Conservation (phyloP, 129 eudicot genomes). For the Centella asiatica region DNA sequence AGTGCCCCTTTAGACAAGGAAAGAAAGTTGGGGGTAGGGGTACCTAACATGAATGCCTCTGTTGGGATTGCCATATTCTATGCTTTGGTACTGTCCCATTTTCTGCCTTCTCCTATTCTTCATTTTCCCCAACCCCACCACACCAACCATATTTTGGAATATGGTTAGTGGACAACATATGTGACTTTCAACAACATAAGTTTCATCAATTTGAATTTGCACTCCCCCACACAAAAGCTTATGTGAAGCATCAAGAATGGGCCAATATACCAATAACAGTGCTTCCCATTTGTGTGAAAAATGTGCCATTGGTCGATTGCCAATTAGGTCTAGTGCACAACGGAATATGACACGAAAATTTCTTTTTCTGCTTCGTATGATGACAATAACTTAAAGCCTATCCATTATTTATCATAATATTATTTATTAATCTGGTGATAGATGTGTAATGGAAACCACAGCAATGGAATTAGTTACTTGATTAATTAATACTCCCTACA, state of each 20-base stretch:
- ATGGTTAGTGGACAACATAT: not conserved
- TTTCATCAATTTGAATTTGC: conserved; percentile 1
- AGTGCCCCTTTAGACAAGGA: conserved; percentile 22
- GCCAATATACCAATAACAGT: not conserved
- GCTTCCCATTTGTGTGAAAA: not conserved
- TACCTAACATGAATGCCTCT: conserved; percentile 6
- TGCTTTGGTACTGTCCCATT: conserved; percentile 15
- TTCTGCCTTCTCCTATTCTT: not conserved
- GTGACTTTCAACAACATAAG: not conserved
- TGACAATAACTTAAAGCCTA: conserved; percentile 1
- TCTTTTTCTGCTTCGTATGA: not conserved
- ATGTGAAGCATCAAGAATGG: not conserved
- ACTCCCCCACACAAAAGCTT: not conserved
- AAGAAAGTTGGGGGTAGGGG: conserved; percentile 20
- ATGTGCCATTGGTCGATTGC: conserved; percentile 11
- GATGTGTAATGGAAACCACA: conserved; percentile 1
- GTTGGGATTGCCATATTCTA: conserved; percentile 13
- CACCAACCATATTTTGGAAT: not conserved
- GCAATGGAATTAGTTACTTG: conserved; percentile 4
- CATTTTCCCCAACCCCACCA: conserved; percentile 3
- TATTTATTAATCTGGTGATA: not conserved
- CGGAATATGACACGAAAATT: not conserved
- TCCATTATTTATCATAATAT: not conserved
- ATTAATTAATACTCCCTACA: not conserved
- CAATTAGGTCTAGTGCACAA: not conserved